Evolutionary conservation across 2,329 filamentous ascomycete genomes (phyloP).

Genomic region (Apiospora kogelbergensis): DNA sequence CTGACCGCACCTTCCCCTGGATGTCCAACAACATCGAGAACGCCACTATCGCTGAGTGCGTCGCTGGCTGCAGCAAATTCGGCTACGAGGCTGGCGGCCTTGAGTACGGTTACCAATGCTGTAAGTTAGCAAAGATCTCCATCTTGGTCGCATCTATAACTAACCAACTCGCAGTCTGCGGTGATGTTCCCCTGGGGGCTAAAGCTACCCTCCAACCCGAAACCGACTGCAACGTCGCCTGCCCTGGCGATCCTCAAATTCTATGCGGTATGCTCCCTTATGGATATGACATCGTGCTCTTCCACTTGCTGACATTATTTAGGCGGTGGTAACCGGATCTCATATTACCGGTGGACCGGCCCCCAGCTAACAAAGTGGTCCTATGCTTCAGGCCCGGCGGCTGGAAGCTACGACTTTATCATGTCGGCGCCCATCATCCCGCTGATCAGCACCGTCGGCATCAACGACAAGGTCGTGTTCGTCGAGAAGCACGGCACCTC

Average conservation of each 20-base stretch:
- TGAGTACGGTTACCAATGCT: conserved; percentile 43
- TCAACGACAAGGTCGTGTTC: conserved; percentile 55
- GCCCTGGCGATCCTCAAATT: conserved; percentile 33
- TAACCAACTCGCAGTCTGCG: conserved; percentile 28
- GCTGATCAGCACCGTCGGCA: conserved; percentile 49
- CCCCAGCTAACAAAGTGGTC: conserved; percentile 47
- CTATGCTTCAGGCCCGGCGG: conserved; percentile 46
- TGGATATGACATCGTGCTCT: background rate
- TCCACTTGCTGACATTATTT: conserved; percentile 3
- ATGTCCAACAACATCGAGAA: conserved; percentile 38
- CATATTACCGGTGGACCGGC: conserved; percentile 49
- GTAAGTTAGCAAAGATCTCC: background rate
- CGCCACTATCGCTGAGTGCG: conserved; percentile 40
- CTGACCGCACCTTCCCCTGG: conserved; percentile 33
- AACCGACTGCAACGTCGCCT: conserved; percentile 38
- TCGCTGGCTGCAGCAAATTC: conserved; percentile 38
- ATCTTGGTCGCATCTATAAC: background rate
- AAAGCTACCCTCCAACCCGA: conserved; percentile 27
- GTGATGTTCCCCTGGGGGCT: conserved; percentile 26
- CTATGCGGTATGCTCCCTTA: conserved; percentile 33
- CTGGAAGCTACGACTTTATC: conserved; percentile 53
- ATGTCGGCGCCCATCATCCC: conserved; percentile 54
- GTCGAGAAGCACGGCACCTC: conserved; percentile 57
- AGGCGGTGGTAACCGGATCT: conserved; percentile 41
- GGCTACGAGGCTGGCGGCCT: conserved; percentile 44